phyloP scores from a whole-genome alignment of 2,329 filamentous ascomycete species.

The Magnaporthiopsis poae region DNA sequence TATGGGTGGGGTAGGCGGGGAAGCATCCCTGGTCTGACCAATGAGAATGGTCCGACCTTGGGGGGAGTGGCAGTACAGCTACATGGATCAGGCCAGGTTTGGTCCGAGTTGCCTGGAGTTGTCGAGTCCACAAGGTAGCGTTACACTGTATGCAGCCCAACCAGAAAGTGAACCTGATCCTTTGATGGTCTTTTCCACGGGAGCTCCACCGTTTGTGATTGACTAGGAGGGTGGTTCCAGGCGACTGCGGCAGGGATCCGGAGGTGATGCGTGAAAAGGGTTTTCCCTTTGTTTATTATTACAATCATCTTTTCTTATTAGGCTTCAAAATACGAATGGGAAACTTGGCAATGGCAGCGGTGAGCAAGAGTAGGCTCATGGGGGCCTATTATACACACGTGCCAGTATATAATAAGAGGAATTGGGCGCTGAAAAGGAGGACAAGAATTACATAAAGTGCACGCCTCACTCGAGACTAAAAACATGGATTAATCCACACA shows the following conservation, averaged over 20 bases:
- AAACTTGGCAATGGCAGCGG: background rate
- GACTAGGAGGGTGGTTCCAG: background rate
- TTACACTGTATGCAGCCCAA: background rate
- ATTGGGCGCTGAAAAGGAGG: background rate
- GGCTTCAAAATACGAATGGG: background rate
- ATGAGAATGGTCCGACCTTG: background rate
- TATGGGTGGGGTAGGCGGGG: background rate
- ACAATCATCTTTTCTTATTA: too few species aligned
- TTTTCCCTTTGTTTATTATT: background rate
- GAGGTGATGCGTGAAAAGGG: background rate
- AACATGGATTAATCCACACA: background rate
- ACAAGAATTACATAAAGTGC: background rate
- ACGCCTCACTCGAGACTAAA: background rate
- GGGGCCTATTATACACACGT: too few species aligned
- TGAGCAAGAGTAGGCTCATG: background rate
- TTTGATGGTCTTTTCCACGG: background rate
- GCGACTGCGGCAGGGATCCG: background rate
- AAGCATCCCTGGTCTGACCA: background rate
- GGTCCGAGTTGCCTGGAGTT: background rate
- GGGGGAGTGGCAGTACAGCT: background rate
- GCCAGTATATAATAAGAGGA: background rate
- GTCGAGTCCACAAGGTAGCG: background rate
- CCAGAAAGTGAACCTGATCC: background rate
- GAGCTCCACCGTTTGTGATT: background rate
- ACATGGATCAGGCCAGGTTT: constrained; percentile 2